A percentile compares a stretch with the other conserved stretches of the same genome.
Conservation (phyloP, 2,329 filamentous ascomycete genomes). For the Bertia moriformis region DNA sequence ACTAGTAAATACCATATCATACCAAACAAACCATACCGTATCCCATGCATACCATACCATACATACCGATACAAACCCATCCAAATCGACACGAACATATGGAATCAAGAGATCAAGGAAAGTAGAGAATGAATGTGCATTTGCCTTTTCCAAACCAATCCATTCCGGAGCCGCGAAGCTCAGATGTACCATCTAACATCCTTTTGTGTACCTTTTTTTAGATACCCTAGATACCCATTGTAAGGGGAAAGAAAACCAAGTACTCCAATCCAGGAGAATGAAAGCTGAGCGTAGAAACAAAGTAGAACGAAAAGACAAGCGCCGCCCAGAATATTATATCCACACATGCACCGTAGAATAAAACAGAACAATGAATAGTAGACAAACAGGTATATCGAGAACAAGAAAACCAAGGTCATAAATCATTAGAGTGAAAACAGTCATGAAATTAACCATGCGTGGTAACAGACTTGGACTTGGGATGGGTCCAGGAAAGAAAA, state of each 20-base stretch:
- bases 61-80: too few relatives aligned
- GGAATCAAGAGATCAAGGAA: too few relatives aligned
- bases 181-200: background rate
- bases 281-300: background rate
- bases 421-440: background rate
- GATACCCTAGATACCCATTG: too few relatives aligned
- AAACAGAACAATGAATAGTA: background rate
- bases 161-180: slow-evolving; percentile 1
- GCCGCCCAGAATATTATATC: slow-evolving; percentile 1
- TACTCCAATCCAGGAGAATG: background rate
- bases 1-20: too few relatives aligned
- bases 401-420: background rate
- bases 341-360: background rate
- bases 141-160: too few relatives aligned
- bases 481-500: background rate
- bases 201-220: background rate
- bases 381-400: background rate
- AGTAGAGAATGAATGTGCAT: too few relatives aligned
- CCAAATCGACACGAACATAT: too few relatives aligned
- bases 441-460: background rate
- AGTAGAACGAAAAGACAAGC: background rate
- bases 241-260: too few relatives aligned
- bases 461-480: background rate
- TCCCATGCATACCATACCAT: too few relatives aligned
- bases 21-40: too few relatives aligned